Evolutionary conservation across 2,329 filamentous ascomycete genomes (phyloP), one percentile per base, ranked within the genome.

Genomic region (Arthrinium puccinioides): DNA sequence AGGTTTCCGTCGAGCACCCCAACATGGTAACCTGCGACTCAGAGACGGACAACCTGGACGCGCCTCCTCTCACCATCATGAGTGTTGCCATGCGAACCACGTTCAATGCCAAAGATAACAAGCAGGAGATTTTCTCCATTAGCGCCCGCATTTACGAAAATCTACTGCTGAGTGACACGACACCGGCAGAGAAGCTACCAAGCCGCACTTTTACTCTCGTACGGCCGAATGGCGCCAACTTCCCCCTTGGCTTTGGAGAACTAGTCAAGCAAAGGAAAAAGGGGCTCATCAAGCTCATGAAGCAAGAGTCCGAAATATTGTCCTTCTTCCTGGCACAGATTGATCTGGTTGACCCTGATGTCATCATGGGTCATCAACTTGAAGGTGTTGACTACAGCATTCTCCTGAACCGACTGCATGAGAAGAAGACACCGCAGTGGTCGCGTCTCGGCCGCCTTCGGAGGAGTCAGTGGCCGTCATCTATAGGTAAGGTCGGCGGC

Each of bases 371-470:
- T 10, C 90, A 98, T 59, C 84, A 94, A 52, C 74, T 98, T n/a
- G 92, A 98, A 59, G 92, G 94, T 51, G 88, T 96, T 4, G 92
- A 98, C 57, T 94, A 94, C 58, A 94, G 88, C 49, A 81, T 96
- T 39, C 69, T 98, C 9, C 69, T 98, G 19, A 94, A 79, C 56
- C 82, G 92, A 35, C 69, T 98, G 50, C 80, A 87, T 44, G 86
- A 94, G 54, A 89, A 84, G 62, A 97, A 90, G 61, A 92, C 87
- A 0, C 87, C 87, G 13, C 86, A 89, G 42, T 98, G 92, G 90
- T 94, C 94, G 45, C 80, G 90, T 16, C 84, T 98, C 39, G 92
- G 92, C 37, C 76, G 92, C 40, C 68, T 98, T 50, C 85, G 85
- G 61, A 80, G 89, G 47, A 73, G 75, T 5, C 75, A 87, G 32